Evolutionary conservation across 192 early-diverging fungal species (phyloP), one percentile per base, ranked within the genome.

Genomic region (Coemansia sp.): DNA sequence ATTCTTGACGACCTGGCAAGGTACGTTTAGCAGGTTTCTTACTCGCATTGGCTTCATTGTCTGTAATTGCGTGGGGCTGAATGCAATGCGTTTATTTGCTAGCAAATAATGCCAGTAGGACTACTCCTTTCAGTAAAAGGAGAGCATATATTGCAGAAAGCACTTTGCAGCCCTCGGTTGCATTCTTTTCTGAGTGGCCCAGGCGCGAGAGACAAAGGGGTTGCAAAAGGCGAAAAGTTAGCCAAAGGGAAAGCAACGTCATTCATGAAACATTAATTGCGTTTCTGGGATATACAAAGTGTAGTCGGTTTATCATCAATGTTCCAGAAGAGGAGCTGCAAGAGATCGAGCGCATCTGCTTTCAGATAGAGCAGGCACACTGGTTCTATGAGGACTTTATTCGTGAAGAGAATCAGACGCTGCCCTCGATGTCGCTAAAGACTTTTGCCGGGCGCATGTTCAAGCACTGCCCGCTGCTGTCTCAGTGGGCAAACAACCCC

Each of bases 361-460:
- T 98, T 69, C 97, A 98, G 80, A 96, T 98, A 32, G 97, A 98
- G 72, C 94, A 94, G 76, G 97, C 97, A 8, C 94, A 96, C 70
- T 98, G 97, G 97, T 98, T 92, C 77, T 98, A 98, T 79, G 93
- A 95, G 69, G 97, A 98, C 76, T 97, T 97, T 86, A 86, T 95
- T n/a, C 86, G 95, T 58, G 93, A 94, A 67, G 72, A 89, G 54
- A 90, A 91, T 62, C 85, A 90, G 17, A 81, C 85, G 19, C 74
- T 97, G 43, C 94, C 93, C 5, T 89, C 90, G 3, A 91, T 93
- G 63, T 86, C 88, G 49, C 87, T 97, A 29, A 97, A 92, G 68
- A 89, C 83, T 35, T 94, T 94, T 79, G 88, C 90, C 2, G 85
- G 83, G n/a, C 71, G 76, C 65, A 88, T 97, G 76, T 95, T 98